These are phyloP conservation scores for Lactifluus rugatus DNA, from an alignment of 768 basidiomycete species.

Conservation along the genomic window DNA sequence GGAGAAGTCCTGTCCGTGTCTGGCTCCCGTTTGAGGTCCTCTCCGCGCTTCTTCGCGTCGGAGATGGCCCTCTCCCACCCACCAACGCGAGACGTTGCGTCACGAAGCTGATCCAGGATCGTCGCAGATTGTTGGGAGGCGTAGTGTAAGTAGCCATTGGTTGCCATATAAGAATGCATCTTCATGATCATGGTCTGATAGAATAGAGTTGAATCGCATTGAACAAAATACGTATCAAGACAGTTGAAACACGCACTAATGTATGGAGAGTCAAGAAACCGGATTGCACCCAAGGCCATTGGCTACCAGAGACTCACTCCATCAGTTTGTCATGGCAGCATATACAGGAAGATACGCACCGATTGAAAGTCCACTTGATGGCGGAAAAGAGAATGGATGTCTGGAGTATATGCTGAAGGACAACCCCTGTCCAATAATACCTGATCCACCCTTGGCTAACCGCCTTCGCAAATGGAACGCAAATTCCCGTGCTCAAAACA, in stretches of 20 bases:
- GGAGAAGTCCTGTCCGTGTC: slow-evolving; percentile 19
- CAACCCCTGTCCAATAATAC: slow-evolving; percentile 67
- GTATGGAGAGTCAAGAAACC: slow-evolving; percentile 84
- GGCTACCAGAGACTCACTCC: slow-evolving; percentile 31
- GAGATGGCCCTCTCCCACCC: slow-evolving; percentile 57
- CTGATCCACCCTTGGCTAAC: slow-evolving; percentile 69
- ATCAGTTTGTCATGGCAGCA: background rate
- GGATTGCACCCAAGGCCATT: slow-evolving; percentile 98
- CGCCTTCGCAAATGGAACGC: slow-evolving; percentile 76
- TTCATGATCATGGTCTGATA: slow-evolving; percentile 81
- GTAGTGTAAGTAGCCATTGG: slow-evolving; percentile 74
- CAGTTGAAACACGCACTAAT: slow-evolving; percentile 39
- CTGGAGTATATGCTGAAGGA: slow-evolving; percentile 78
- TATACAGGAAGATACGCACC: slow-evolving; percentile 30
- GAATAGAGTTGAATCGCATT: background rate
- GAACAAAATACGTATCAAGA: background rate
- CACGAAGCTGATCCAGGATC: slow-evolving; percentile 36
- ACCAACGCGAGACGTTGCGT: slow-evolving; percentile 41
- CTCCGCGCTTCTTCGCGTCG: slow-evolving; percentile 38
- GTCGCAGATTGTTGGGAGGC: slow-evolving; percentile 38
- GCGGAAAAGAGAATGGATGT: slow-evolving; percentile 59
- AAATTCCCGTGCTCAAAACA: slow-evolving; percentile 62
- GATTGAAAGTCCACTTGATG: slow-evolving; percentile 84
- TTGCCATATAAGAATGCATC: slow-evolving; percentile 87
- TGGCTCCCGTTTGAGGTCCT: slow-evolving; percentile 30